Percentiles rank a stretch among this genome's conserved stretches.
Evolutionary conservation across 108 stramenopile species (phyloP).

Genomic region (Nitzschia sp.): DNA sequence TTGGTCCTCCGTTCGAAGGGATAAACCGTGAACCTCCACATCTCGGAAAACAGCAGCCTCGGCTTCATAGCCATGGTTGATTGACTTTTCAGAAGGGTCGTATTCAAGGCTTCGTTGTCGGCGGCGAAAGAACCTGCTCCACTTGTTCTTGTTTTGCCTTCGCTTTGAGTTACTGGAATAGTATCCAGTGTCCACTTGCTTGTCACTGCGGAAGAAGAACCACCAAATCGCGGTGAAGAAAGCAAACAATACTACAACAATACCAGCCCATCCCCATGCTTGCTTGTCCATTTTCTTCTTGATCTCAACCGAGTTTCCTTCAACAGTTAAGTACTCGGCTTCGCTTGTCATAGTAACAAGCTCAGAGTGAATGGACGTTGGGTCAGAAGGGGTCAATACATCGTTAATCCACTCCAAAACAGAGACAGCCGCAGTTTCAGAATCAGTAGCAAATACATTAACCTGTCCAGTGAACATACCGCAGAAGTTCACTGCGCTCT

Average conservation of each 20-base stretch:
- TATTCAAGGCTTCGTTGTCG: background rate
- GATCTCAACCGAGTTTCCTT: background rate
- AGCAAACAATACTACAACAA: background rate
- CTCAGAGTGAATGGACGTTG: conserved; percentile 24
- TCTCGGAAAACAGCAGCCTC: background rate
- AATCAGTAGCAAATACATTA: conserved; percentile 21
- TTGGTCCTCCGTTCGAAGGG: conserved; percentile 3
- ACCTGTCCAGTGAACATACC: conserved; percentile 30
- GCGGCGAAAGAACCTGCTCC: background rate
- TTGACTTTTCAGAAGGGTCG: background rate
- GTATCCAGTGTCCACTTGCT: conserved; percentile 16
- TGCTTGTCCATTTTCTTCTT: conserved; percentile 2
- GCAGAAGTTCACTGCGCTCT: conserved; percentile 28
- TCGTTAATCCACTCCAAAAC: conserved; percentile 16
- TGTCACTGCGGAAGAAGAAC: conserved; percentile 8
- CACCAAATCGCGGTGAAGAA: conserved; percentile 5
- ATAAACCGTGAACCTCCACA: background rate
- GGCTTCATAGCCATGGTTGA: background rate
- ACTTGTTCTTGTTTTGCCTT: background rate
- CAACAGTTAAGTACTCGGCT: conserved; percentile 4
- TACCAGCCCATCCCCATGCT: conserved; percentile 6
- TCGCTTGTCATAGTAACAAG: conserved; percentile 10
- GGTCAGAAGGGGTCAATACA: conserved; percentile 15
- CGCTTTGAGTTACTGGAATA: background rate
- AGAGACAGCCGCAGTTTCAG: background rate